Percentiles rank a stretch among this genome's conserved stretches.
These are phyloP conservation scores for Thuja plicata DNA, from an alignment of 83 land plant species.

Conservation along the genomic window DNA sequence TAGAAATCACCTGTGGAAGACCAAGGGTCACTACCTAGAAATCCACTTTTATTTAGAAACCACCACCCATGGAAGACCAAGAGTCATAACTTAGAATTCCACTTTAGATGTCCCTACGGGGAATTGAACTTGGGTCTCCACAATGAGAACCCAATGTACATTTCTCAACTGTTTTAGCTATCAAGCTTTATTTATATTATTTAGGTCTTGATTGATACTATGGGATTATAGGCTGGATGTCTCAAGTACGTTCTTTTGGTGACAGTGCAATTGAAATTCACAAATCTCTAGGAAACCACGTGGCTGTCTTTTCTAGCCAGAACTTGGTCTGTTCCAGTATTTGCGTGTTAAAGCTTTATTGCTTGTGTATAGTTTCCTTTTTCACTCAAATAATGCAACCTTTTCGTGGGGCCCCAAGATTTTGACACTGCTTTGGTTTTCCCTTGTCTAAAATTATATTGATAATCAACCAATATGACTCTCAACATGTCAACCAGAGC, in stretches of 20 bases:
- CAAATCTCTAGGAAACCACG: background rate
- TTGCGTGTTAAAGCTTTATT: background rate
- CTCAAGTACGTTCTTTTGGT: background rate
- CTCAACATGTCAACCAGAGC: background rate
- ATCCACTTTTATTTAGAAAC: too few species aligned
- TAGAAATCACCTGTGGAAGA: too few species aligned
- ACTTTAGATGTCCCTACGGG: too few species aligned
- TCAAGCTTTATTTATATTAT: background rate
- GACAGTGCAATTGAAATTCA: background rate
- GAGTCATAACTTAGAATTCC: too few species aligned
- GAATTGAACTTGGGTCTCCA: too few species aligned
- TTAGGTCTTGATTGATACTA: background rate
- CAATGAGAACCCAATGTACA: too few species aligned
- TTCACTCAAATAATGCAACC: background rate
- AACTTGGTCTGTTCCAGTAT: background rate
- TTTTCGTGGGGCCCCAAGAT: background rate
- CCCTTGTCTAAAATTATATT: background rate
- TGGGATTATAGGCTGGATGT: background rate
- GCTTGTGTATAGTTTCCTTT: background rate
- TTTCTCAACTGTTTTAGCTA: background rate
- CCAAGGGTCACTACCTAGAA: too few species aligned
- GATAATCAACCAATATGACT: background rate
- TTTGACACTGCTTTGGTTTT: background rate
- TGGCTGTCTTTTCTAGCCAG: background rate
- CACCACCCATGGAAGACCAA: too few species aligned